Evolutionary conservation across 2,329 filamentous ascomycete species (phyloP).

Genomic region (Trichophyton rubrum): DNA sequence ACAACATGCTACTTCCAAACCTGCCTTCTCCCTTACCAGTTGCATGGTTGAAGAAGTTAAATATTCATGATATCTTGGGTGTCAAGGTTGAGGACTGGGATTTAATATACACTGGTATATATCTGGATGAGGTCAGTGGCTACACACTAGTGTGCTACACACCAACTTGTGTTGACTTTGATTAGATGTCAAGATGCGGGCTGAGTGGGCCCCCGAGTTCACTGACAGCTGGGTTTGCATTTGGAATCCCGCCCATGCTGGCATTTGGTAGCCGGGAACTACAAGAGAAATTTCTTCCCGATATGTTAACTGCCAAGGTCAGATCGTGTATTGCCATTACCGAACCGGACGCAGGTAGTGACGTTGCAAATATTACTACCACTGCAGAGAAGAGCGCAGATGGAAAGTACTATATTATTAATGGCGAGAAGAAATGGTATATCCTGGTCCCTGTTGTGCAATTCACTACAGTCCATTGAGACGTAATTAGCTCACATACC

Average conservation of each 20-base stretch:
- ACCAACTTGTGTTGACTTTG: not conserved
- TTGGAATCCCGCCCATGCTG: slow-evolving; percentile 57
- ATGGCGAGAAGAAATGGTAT: slow-evolving; percentile 65
- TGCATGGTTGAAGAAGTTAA: slow-evolving; percentile 52
- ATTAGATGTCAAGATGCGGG: slow-evolving; percentile 51
- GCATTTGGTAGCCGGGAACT: slow-evolving; percentile 53
- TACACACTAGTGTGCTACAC: not conserved
- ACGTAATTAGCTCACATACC: not conserved
- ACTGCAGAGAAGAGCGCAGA: slow-evolving; percentile 50
- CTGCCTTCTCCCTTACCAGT: slow-evolving; percentile 58
- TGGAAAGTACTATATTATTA: slow-evolving; percentile 57
- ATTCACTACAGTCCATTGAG: slow-evolving; percentile 16
- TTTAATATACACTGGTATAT: slow-evolving; percentile 58
- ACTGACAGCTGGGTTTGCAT: slow-evolving; percentile 60
- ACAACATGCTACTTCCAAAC: slow-evolving; percentile 58
- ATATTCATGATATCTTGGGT: slow-evolving; percentile 54
- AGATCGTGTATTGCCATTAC: slow-evolving; percentile 66
- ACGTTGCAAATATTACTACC: slow-evolving; percentile 61
- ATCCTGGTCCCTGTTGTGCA: not conserved
- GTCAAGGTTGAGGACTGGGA: slow-evolving; percentile 62
- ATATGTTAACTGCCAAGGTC: slow-evolving; percentile 54
- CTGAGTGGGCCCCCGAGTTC: slow-evolving; percentile 50
- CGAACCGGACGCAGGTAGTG: slow-evolving; percentile 60
- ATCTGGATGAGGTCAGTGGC: slow-evolving; percentile 47
- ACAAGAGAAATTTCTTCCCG: slow-evolving; percentile 55